Evolutionary conservation across 805 yeast species (phyloP).

Genomic region (Scheffersomyces amazonensis): DNA sequence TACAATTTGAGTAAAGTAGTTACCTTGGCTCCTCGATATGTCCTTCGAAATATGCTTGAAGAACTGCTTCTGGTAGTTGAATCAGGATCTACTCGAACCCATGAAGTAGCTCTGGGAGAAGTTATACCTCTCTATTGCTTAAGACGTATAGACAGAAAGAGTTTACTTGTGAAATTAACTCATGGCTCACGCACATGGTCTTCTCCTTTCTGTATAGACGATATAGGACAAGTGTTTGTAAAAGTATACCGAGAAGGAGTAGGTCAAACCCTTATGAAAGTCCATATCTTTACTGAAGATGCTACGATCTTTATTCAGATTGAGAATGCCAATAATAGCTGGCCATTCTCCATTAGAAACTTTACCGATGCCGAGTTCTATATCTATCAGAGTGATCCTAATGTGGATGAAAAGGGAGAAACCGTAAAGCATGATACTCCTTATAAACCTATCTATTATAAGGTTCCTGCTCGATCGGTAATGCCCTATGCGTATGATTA

Average conservation of each 20-base stretch:
- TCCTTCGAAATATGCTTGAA: conserved; percentile 60
- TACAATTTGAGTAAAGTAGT: conserved; percentile 76
- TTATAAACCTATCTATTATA: conserved; percentile 77
- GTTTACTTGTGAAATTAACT: conserved; percentile 56
- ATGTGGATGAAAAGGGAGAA: conserved; percentile 59
- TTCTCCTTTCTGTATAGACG: conserved; percentile 80
- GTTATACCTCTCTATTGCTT: conserved; percentile 63
- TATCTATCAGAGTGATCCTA: conserved; percentile 84
- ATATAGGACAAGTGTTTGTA: conserved; percentile 77
- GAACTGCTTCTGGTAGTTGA: conserved; percentile 61
- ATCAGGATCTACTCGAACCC: conserved; percentile 56
- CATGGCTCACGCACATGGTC: conserved; percentile 71
- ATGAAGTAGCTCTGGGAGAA: conserved; percentile 45
- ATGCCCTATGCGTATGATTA: conserved; percentile 99
- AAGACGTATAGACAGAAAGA: conserved; percentile 55
- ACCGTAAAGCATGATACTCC: conserved; percentile 46
- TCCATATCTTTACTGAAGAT: conserved; percentile 73
- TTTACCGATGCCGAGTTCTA: conserved; percentile 85
- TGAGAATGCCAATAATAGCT: conserved; percentile 65
- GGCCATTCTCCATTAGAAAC: conserved; percentile 94
- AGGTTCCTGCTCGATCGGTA: conserved; percentile 83
- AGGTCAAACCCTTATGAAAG: conserved; percentile 68
- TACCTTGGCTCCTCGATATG: conserved; percentile 77
- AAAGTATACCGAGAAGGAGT: conserved; percentile 62
- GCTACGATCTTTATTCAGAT: conserved; percentile 79